phyloP scores from a whole-genome alignment of 2,329 filamentous ascomycete species.

The Monascus ruber region DNA sequence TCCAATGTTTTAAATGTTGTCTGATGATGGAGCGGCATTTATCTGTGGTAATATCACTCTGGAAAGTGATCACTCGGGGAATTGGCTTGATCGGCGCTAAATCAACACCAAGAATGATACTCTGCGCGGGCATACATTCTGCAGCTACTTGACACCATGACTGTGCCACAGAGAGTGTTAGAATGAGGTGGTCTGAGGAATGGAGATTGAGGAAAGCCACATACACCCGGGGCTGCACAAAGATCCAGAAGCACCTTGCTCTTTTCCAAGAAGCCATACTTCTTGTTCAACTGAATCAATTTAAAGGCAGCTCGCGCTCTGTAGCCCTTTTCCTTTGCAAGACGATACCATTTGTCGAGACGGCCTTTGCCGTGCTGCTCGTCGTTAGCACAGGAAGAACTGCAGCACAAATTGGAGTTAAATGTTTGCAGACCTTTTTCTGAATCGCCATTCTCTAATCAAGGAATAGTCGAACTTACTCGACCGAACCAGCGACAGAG shows the following conservation, averaged over 20 bases:
- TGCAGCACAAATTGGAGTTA: not conserved
- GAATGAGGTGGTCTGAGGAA: not conserved
- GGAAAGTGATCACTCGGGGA: slow-evolving; percentile 85
- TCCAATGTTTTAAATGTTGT: slow-evolving; percentile 87
- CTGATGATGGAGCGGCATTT: slow-evolving; percentile 87
- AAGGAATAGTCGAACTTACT: slow-evolving; percentile 13
- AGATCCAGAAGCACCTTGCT: slow-evolving; percentile 94
- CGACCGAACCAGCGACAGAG: slow-evolving; percentile 5
- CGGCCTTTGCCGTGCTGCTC: slow-evolving; percentile 80
- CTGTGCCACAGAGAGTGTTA: slow-evolving; percentile 29
- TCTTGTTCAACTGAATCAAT: slow-evolving; percentile 95
- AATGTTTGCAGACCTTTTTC: slow-evolving; percentile 56
- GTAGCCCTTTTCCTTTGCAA: slow-evolving; percentile 97
- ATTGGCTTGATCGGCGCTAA: slow-evolving; percentile 92
- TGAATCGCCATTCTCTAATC: slow-evolving; percentile 69
- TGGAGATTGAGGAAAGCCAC: slow-evolving; percentile 18
- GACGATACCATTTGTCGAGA: slow-evolving; percentile 97
- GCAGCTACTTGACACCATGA: slow-evolving; percentile 95
- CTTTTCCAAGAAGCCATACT: slow-evolving; percentile 95
- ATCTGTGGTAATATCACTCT: slow-evolving; percentile 95
- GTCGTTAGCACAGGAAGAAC: slow-evolving; percentile 16
- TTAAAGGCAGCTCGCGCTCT: slow-evolving; percentile 94
- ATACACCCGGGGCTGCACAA: slow-evolving; percentile 85
- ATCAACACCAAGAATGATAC: slow-evolving; percentile 90
- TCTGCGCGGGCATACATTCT: slow-evolving; percentile 83